Evolutionary conservation across 257 asterid species (phyloP).

Genomic region (Eucommia ulmoides): DNA sequence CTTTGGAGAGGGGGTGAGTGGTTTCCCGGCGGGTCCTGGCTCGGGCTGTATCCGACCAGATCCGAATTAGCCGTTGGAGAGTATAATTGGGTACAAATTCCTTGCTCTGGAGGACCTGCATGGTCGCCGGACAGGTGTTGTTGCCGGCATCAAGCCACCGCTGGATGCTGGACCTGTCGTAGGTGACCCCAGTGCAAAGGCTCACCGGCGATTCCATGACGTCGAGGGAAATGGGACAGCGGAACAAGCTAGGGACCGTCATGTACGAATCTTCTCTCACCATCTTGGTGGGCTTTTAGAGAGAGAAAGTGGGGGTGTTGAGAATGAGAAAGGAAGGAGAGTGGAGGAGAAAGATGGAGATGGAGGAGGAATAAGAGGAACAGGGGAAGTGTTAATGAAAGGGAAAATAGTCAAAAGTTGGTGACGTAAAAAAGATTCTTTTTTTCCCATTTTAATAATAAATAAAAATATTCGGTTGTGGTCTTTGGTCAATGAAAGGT

Average conservation of each 20-base stretch:
- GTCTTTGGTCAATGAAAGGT: too few species aligned
- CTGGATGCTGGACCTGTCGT: constrained; percentile 70
- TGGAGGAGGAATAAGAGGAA: too few species aligned
- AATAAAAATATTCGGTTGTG: too few species aligned
- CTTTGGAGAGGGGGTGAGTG: constrained; percentile 14
- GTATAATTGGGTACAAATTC: constrained; percentile 71
- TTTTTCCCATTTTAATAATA: too few species aligned
- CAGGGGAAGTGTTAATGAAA: too few species aligned
- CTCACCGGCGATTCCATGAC: constrained; percentile 85
- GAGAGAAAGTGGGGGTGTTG: neutral
- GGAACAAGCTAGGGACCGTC: constrained; percentile 51
- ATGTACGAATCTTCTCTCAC: constrained; percentile 37
- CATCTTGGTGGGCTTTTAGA: constrained; percentile 23
- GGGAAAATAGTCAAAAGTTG: constrained; percentile 28
- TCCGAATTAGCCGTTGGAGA: constrained; percentile 57
- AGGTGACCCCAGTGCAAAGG: constrained; percentile 78
- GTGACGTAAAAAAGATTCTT: constrained; percentile 31
- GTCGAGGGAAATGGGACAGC: constrained; percentile 76
- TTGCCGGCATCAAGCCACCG: constrained; percentile 83
- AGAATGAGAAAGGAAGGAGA: constrained; percentile 5
- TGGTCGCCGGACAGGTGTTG: constrained; percentile 91
- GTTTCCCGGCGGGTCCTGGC: constrained; percentile 7
- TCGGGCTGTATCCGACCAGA: constrained; percentile 52
- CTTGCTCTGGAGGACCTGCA: constrained; percentile 50
- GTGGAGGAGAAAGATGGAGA: constrained; percentile 11